phyloP scores from a whole-genome alignment of 2,329 filamentous ascomycete species.

The Colletotrichum chrysophilum region DNA sequence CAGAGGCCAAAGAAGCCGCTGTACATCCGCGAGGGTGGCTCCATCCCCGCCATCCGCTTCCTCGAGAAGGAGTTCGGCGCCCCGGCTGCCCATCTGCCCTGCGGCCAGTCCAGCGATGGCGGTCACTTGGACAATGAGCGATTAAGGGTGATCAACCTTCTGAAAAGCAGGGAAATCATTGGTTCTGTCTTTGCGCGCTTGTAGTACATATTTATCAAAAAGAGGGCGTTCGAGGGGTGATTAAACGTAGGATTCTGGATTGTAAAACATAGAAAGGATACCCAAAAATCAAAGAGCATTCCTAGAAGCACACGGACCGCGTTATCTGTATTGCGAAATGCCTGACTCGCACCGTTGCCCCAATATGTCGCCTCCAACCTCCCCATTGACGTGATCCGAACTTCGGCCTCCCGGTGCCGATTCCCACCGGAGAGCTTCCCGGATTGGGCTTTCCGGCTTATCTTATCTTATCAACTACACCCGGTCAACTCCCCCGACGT shows the following conservation, averaged over 20 bases:
- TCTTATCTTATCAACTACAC: constrained; percentile 8
- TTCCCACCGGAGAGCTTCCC: constrained; percentile 12
- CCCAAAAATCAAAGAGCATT: constrained; percentile 1
- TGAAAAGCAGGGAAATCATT: constrained; percentile 93
- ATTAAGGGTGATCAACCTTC: constrained; percentile 84
- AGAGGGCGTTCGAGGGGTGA: neutral
- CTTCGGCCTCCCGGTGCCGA: constrained; percentile 11
- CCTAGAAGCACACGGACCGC: neutral
- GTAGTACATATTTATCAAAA: constrained; percentile 27
- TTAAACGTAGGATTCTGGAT: neutral
- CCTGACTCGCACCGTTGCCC: neutral
- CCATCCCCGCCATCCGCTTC: constrained; percentile 92
- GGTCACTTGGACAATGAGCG: constrained; percentile 96
- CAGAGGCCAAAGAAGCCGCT: constrained; percentile 67
- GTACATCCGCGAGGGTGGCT: constrained; percentile 95
- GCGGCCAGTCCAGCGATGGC: constrained; percentile 91
- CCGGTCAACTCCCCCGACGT: neutral
- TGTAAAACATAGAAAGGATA: constrained; percentile 8
- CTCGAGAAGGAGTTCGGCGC: constrained; percentile 93
- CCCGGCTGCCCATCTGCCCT: constrained; percentile 90
- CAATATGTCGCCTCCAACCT: neutral
- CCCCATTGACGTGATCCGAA: constrained; percentile 18
- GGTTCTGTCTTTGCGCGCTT: constrained; percentile 80
- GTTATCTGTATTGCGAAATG: neutral
- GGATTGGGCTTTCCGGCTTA: constrained; percentile 3